Conservation (phyloP, 305 asterid genomes). For the Fraxinus floribunda region DNA sequence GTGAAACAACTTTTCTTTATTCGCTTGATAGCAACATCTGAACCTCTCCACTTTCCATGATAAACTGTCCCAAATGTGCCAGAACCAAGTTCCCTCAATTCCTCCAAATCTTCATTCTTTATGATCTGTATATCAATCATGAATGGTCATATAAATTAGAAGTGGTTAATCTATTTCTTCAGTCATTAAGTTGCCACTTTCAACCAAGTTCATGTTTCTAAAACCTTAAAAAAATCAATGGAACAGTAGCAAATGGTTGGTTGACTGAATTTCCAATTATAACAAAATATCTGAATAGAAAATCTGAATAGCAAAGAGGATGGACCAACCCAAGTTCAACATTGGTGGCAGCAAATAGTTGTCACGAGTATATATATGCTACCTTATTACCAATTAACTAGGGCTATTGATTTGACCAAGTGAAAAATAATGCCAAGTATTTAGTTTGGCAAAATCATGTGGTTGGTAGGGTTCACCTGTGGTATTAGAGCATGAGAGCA, state of each 20-base stretch:
- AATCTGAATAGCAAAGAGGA: not conserved
- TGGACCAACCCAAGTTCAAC: not conserved
- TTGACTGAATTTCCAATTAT: slow-evolving; percentile 2
- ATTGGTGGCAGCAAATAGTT: not conserved
- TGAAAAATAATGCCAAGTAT: not conserved
- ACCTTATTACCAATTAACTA: not conserved
- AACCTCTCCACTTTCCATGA: slow-evolving; percentile 95
- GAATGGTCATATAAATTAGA: slow-evolving; percentile 13
- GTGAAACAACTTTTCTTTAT: slow-evolving; percentile 83
- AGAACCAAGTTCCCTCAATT: slow-evolving; percentile 79
- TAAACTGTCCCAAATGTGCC: slow-evolving; percentile 94
- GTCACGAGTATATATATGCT: not conserved
- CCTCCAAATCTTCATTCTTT: slow-evolving; percentile 79
- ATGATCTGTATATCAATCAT: slow-evolving; percentile 53
- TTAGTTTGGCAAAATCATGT: not conserved
- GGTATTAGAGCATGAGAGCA: not conserved
- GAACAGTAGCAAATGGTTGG: not conserved
- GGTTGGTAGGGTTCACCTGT: not conserved
- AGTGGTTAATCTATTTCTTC: slow-evolving; percentile 18
- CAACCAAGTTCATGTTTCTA: slow-evolving; percentile 15
- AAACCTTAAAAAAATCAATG: not conserved
- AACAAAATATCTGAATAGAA: not conserved
- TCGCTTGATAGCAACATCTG: slow-evolving; percentile 90
- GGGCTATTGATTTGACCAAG: not conserved
- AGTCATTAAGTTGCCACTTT: slow-evolving; percentile 7